Base-by-base conservation (phyloP, 1,284 basidiomycete genomes). In the Ceratobasidium theobromae region DNA sequence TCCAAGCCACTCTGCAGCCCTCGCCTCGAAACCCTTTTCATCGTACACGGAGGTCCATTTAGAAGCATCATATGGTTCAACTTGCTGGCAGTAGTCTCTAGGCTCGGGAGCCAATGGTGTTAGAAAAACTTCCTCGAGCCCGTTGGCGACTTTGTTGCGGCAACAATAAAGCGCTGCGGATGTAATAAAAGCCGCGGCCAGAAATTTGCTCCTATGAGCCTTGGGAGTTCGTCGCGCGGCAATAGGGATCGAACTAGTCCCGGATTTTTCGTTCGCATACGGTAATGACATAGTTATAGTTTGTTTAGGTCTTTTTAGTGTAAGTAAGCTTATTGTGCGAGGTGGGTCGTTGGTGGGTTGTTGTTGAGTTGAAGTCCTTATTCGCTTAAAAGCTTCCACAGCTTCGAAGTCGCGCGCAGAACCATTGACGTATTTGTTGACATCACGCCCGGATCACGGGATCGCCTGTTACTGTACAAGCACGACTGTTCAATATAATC, bases 1-100 rank as follows among this genome's bases (percentile, higher is more conserved):
- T 35, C 77, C 77, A 12, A 87, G 75, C 82, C 81, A 85, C 45
- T 81, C 75, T 9, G 84, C 76, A 0, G 83, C 82, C 58, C 77
- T 76, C 12, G 70, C 66, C 72, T 79, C 76, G 76, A 84, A 86
- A 23, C 70, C 74, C 3, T 80, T 74, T 4, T 80, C 79, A 38
- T 73, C 75, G 65, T 80, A 79, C 27, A 75, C 58, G 23, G 58
- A 28, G 5, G 58, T 62, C 58, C 58, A 62, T 32, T 62, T 62
- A 32, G 58, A 62, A 8, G 58, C 58, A 23, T 62, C 58, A 62
- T 51, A 62, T 30, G 58, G 45, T 32, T 62, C 48, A 18, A 51
- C 58, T 35, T 62, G 58, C 32, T 62, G 35, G 48, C 58, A 62
- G 25, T 51, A 62, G 14, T 62, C 58, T 18, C 51, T n/a, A 9